These are phyloP conservation scores for Torulaspora quercuum DNA, from an alignment of 805 yeast genomes.

Conservation along the genomic window DNA sequence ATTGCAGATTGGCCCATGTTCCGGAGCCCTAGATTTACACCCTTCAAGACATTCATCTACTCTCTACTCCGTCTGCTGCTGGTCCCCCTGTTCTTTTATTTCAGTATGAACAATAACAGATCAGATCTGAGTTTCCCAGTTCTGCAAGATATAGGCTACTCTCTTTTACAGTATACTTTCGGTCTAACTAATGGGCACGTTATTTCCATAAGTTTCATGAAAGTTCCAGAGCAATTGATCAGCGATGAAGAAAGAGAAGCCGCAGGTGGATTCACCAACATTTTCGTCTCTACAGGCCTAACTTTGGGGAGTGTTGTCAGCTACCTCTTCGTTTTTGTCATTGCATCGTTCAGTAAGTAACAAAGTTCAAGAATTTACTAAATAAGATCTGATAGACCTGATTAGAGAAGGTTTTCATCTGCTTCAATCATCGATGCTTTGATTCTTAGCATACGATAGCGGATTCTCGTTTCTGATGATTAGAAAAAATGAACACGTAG, in stretches of 20 bases:
- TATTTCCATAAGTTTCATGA: constrained; percentile 75
- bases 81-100: constrained; percentile 68
- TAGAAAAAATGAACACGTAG: constrained; percentile 13
- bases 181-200: constrained; percentile 89
- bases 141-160: constrained; percentile 63
- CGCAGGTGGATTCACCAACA: constrained; percentile 89
- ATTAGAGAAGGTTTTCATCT: too few relatives aligned
- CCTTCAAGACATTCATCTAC: constrained; percentile 46
- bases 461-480: constrained; percentile 7
- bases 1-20: constrained; percentile 46
- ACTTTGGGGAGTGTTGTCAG: constrained; percentile 76
- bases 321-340: constrained; percentile 53
- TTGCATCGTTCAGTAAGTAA: constrained; percentile 12
- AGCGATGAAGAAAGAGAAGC: constrained; percentile 74
- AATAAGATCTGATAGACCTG: too few relatives aligned
- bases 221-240: constrained; percentile 56
- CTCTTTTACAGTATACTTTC: constrained; percentile 66
- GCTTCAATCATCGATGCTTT: too few relatives aligned
- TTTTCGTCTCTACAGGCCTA: constrained; percentile 73
- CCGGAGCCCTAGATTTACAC: constrained; percentile 21
- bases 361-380: too few relatives aligned
- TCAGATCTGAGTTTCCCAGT: constrained; percentile 32
- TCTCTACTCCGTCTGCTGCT: constrained; percentile 54
- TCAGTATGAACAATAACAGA: constrained; percentile 51
- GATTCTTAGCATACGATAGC: too few relatives aligned